phyloP scores from a whole-genome alignment of 129 eudicot genomes.

The Lonicera japonica region DNA sequence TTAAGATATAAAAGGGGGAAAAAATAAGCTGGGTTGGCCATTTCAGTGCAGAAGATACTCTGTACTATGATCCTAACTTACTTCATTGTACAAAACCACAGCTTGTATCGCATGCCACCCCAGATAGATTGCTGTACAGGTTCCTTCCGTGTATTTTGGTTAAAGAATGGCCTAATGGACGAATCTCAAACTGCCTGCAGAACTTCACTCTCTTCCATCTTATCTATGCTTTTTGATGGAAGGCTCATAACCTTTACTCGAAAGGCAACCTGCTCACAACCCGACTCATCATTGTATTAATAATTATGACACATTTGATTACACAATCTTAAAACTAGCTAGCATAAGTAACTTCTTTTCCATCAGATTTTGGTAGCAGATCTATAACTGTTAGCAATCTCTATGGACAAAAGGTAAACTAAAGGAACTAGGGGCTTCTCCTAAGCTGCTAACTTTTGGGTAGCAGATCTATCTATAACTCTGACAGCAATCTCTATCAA shows the following conservation, averaged over 20 bases:
- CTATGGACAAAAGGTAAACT: too few relatives aligned
- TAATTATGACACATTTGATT: too few relatives aligned
- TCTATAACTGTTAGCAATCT: too few relatives aligned
- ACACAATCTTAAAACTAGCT: too few relatives aligned
- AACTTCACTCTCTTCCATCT: constrained; percentile 27
- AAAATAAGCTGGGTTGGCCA: neutral
- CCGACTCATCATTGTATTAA: neutral
- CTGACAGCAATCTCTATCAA: too few relatives aligned
- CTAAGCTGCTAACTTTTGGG: too few relatives aligned
- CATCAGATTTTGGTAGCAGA: too few relatives aligned
- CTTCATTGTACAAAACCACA: constrained; percentile 12
- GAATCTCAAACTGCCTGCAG: constrained; percentile 43
- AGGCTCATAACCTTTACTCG: constrained; percentile 72
- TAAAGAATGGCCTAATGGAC: constrained; percentile 2
- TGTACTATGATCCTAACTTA: neutral
- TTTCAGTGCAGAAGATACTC: neutral
- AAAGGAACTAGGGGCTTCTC: too few relatives aligned
- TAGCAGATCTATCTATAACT: too few relatives aligned
- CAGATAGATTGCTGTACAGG: constrained; percentile 42
- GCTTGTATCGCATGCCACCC: constrained; percentile 5
- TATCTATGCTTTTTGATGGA: constrained; percentile 25
- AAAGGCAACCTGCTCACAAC: constrained; percentile 48
- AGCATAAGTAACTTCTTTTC: neutral
- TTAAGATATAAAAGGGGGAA: too few relatives aligned
- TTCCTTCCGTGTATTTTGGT: constrained; percentile 6